phyloP scores from a whole-genome alignment of 2,329 filamentous ascomycete genomes.

The Curvularia verruculosa region DNA sequence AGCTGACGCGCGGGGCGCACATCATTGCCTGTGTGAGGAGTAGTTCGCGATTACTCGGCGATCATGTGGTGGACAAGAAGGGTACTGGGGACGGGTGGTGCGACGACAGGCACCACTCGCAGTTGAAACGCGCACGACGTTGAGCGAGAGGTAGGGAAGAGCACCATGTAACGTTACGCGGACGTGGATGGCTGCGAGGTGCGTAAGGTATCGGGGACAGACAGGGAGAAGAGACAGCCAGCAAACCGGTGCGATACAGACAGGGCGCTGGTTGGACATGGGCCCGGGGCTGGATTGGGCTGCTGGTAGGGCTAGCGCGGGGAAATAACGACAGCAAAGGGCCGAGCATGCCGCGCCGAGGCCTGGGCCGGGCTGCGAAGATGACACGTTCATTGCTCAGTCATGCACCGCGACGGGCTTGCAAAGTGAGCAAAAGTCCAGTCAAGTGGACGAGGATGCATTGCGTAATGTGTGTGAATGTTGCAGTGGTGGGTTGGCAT shows the following conservation, averaged over 20 bases:
- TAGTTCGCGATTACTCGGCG: constrained; percentile 12
- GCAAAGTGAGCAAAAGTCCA: too few species aligned
- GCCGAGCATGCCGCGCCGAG: constrained; percentile 13
- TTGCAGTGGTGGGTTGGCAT: not conserved
- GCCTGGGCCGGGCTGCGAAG: constrained; percentile 12
- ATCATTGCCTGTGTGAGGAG: constrained; percentile 14
- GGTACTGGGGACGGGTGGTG: constrained; percentile 4
- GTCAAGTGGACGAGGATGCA: constrained; percentile 9
- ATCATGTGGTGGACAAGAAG: constrained; percentile 11
- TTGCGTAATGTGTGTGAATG: not conserved
- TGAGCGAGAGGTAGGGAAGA: not conserved
- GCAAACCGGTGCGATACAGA: not conserved
- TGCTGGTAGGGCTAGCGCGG: constrained; percentile 7
- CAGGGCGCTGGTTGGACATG: not conserved
- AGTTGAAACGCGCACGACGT: constrained; percentile 2
- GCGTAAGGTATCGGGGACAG: not conserved
- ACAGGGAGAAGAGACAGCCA: not conserved
- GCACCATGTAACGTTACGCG: constrained; percentile 24
- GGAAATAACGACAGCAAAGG: constrained; percentile 15
- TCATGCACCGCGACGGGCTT: not conserved
- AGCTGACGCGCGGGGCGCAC: constrained; percentile 2
- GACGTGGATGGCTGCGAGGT: not conserved
- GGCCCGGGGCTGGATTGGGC: constrained; percentile 17
- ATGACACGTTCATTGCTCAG: constrained; percentile 16
- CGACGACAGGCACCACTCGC: constrained; percentile 1